These are phyloP conservation scores for Aspergillus bombycis DNA, from an alignment of 2,329 filamentous ascomycete genomes.

Conservation along the genomic window DNA sequence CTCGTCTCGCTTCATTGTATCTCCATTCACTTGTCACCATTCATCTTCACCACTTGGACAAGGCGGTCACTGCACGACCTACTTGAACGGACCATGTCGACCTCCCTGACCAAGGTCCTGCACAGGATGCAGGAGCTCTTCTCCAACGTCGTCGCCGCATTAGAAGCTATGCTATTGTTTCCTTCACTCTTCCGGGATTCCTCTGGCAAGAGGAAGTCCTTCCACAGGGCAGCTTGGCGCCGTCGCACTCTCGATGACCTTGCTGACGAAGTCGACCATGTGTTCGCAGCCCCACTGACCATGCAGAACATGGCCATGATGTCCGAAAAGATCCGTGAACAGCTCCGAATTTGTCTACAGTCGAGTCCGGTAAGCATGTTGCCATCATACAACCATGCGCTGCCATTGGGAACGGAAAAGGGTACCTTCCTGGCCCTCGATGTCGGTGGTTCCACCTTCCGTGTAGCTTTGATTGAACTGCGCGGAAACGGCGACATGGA, in stretches of 20 bases:
- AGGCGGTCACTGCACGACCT: constrained; percentile 2
- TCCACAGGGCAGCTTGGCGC: constrained; percentile 38
- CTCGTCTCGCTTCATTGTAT: background rate
- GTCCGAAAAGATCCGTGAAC: constrained; percentile 50
- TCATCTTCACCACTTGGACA: constrained; percentile 7
- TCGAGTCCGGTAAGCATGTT: constrained; percentile 65
- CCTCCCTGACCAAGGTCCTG: constrained; percentile 42
- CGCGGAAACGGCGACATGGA: constrained; percentile 55
- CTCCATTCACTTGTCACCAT: background rate
- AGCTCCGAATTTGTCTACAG: constrained; percentile 59
- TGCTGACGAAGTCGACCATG: constrained; percentile 41
- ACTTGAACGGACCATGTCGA: constrained; percentile 33
- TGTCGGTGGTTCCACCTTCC: constrained; percentile 68
- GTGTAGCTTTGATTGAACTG: constrained; percentile 63
- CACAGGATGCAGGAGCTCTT: constrained; percentile 47
- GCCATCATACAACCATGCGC: constrained; percentile 65
- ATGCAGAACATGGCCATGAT: constrained; percentile 44
- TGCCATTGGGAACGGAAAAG: constrained; percentile 62
- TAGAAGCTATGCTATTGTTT: constrained; percentile 47
- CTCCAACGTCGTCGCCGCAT: constrained; percentile 40
- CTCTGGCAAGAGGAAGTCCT: constrained; percentile 34
- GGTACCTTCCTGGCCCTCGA: constrained; percentile 66
- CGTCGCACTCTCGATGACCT: constrained; percentile 43
- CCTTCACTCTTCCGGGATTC: constrained; percentile 42
- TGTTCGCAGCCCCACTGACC: constrained; percentile 41